Conservation (phyloP, 495 filamentous ascomycete genomes). For the Apodospora peruviana region DNA sequence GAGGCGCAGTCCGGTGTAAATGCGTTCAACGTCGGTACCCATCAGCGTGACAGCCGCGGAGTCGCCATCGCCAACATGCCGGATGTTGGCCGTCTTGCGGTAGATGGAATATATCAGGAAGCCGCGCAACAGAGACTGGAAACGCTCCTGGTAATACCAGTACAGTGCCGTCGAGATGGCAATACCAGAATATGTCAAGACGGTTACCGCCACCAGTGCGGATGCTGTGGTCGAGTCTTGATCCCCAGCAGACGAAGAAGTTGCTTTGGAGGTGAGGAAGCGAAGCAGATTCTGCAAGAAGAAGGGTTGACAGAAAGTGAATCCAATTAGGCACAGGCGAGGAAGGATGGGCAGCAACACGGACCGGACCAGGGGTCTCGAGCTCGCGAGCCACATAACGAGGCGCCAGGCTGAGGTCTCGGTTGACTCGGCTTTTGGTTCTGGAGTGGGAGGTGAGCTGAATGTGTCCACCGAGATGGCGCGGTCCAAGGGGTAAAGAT, state of each 20-base stretch:
- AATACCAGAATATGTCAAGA: slow-evolving; percentile 52
- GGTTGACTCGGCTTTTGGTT: neutral
- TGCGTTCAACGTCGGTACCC: slow-evolving; percentile 36
- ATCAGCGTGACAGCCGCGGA: slow-evolving; percentile 54
- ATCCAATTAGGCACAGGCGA: slow-evolving; percentile 44
- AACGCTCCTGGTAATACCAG: slow-evolving; percentile 37
- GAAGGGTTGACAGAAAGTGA: slow-evolving; percentile 59
- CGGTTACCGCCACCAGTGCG: slow-evolving; percentile 55
- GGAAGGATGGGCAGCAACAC: slow-evolving; percentile 18
- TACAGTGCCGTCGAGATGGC: slow-evolving; percentile 48
- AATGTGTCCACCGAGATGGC: slow-evolving; percentile 30
- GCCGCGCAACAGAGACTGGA: slow-evolving; percentile 52
- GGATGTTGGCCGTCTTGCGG: slow-evolving; percentile 44
- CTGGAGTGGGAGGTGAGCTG: neutral
- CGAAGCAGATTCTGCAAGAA: slow-evolving; percentile 40
- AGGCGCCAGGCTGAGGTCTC: slow-evolving; percentile 10
- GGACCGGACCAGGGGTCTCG: slow-evolving; percentile 9
- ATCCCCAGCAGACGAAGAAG: no score
- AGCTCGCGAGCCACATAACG: slow-evolving; percentile 5
- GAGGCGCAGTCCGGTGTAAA: slow-evolving; percentile 6
- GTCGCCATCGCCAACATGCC: slow-evolving; percentile 36
- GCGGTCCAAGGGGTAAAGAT: slow-evolving; percentile 46
- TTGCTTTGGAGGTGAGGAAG: no score
- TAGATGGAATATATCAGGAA: slow-evolving; percentile 53
- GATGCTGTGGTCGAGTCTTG: slow-evolving; percentile 45